Evolutionary conservation across 352 stramenopile species (phyloP), one percentile per base, ranked within the genome.

Genomic region (Phytopythium litorale): DNA sequence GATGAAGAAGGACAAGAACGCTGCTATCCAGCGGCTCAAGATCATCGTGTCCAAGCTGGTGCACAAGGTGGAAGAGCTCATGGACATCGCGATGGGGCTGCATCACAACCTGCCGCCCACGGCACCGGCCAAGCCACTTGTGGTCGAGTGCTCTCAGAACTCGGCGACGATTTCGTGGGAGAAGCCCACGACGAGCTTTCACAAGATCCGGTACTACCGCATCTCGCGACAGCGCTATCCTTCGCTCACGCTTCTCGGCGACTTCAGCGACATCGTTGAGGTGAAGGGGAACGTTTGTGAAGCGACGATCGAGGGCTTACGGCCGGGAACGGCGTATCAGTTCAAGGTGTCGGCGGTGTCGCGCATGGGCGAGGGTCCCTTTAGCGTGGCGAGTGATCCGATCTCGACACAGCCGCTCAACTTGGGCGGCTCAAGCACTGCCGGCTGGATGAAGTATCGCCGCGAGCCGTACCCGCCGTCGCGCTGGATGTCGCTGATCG

Each of bases 31-130:
- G 60, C 81, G 86, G 1, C 76, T 96, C 13, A 94, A 94, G 55
- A 81, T 94, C 7, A 94, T 94, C 57, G 87, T 96, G 7, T 93
- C 84, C 0, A 94, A 94, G 62, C 71, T 94, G 1, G 87, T 96
- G 0, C 85, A 96, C 60, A 94, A 94, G 55, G 84, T 94, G 9
- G 84, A 94, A 66, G 87, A 96, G 58, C 76, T 96, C 42, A 93
- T 96, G 85, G 87, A 96, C 57, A 94, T 96, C 42, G 87, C 87
- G 0, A 85, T 91, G 65, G 87, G 85, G 0, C 45, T 96, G 9
- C 79, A 96, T 59, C 79, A 94, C 64, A 94, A 91, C 45, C 59
- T 96, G 16, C 87, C 87, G 8, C 87, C 87, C 4, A 90, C 93
- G 71, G 82, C 87, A 9, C 87, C 85, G 4, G 66, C 72, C 2